phyloP scores from a whole-genome alignment of 2,329 filamentous ascomycete species.

The Fusarium stilboides region DNA sequence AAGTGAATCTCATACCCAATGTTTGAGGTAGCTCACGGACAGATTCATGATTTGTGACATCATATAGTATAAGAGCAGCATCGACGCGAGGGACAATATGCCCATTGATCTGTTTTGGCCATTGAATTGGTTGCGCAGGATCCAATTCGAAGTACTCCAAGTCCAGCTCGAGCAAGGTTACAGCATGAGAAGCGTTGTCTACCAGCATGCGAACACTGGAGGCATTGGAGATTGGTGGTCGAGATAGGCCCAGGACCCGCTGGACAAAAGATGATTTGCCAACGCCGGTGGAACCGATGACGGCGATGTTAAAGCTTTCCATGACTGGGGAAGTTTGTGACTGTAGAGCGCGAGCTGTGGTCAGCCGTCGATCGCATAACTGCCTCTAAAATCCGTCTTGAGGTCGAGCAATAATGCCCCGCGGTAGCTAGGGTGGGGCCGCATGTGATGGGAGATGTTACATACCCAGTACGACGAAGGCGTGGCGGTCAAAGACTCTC shows the following conservation, averaged over 20 bases:
- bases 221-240: constrained; percentile 67
- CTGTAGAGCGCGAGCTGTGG: constrained; percentile 49
- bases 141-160: constrained; percentile 75
- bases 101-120: constrained; percentile 79
- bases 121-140: constrained; percentile 71
- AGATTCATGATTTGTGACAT: constrained; percentile 84
- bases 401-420: constrained; percentile 44
- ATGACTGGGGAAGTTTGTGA: constrained; percentile 58
- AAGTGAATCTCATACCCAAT: constrained; percentile 71
- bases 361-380: constrained; percentile 48
- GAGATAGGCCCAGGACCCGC: constrained; percentile 69
- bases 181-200: constrained; percentile 70
- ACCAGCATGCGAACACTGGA: constrained; percentile 71
- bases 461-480: constrained; percentile 58
- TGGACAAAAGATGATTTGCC: constrained; percentile 80
- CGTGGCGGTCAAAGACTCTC: constrained; percentile 64
- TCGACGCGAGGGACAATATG: constrained; percentile 82
- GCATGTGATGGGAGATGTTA: constrained; percentile 45
- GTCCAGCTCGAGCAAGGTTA: constrained; percentile 76
- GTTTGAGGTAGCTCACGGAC: constrained; percentile 81
- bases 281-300: constrained; percentile 76
- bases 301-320: constrained; percentile 75
- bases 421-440: constrained; percentile 38
- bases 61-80: constrained; percentile 88
- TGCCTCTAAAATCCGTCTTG: constrained; percentile 1